phyloP scores from a whole-genome alignment of 169 alveolate genomes.

The Plasmodium cynomolgi region DNA sequence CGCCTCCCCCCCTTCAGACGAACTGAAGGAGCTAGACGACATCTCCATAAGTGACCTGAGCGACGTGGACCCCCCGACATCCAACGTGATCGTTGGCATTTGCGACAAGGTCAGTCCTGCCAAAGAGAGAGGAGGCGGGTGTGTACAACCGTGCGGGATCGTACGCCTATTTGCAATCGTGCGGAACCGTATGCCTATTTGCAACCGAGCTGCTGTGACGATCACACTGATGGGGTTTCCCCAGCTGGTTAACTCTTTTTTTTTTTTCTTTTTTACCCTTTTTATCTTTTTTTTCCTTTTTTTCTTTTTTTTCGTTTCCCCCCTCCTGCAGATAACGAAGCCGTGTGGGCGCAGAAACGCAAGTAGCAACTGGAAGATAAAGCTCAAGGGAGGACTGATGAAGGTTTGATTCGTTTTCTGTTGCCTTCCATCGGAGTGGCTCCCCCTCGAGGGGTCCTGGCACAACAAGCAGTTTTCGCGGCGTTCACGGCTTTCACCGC shows the following conservation, averaged over 20 bases:
- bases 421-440: background rate
- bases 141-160: background rate
- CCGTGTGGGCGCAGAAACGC: slow-evolving; percentile 70
- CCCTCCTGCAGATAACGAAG: slow-evolving; percentile 37
- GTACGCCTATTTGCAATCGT: background rate
- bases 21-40: slow-evolving; percentile 47
- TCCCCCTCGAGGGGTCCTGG: background rate
- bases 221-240: background rate
- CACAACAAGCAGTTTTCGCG: background rate
- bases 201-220: background rate
- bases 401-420: slow-evolving; percentile 7
- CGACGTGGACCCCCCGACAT: slow-evolving; percentile 71
- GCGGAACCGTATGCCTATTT: background rate
- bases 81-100: slow-evolving; percentile 35
- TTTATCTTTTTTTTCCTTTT: background rate
- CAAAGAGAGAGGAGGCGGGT: background rate
- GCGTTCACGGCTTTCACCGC: background rate
- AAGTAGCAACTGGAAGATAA: slow-evolving; percentile 67
- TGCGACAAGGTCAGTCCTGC: slow-evolving; percentile 39
- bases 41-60: slow-evolving; percentile 66
- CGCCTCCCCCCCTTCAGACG: slow-evolving; percentile 8
- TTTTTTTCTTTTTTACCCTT: background rate
- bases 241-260: background rate
- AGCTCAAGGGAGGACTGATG: slow-evolving; percentile 69
- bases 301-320: background rate